Conservation (phyloP, 2,329 filamentous ascomycete species). For the Fusarium burgessii region DNA sequence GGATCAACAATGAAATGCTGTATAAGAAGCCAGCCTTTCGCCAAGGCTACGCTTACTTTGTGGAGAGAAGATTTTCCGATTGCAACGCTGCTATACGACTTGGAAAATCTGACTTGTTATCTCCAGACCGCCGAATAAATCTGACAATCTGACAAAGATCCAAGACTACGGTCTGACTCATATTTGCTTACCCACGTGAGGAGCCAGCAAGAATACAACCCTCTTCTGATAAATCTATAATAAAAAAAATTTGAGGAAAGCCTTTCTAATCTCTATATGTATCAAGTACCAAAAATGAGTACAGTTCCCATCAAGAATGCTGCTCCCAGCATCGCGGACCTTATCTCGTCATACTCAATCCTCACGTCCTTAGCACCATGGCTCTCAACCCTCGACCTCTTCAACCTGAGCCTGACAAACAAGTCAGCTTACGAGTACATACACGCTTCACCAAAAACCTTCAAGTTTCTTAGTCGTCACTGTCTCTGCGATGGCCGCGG, state of each 20-base stretch:
- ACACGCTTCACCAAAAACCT: neutral
- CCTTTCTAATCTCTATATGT: rapidly evolving
- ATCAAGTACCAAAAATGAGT: neutral
- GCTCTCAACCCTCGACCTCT: slow-evolving; percentile 33
- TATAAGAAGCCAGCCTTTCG: too few relatives aligned
- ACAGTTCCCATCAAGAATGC: rapidly evolving
- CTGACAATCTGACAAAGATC: neutral
- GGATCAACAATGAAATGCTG: too few relatives aligned
- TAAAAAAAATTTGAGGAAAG: too few relatives aligned
- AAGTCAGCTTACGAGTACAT: slow-evolving; percentile 7
- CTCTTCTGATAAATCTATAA: rapidly evolving
- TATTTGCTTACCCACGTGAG: slow-evolving; percentile 11
- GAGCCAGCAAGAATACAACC: neutral
- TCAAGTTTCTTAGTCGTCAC: slow-evolving; percentile 9
- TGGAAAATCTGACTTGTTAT: too few relatives aligned
- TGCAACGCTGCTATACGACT: neutral
- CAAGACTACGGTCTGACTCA: neutral
- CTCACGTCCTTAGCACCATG: slow-evolving; percentile 24
- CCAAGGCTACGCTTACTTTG: too few relatives aligned
- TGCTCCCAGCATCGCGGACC: neutral
- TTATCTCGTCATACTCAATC: slow-evolving; percentile 32
- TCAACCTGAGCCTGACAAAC: slow-evolving; percentile 21
- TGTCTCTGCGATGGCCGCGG: slow-evolving; percentile 35
- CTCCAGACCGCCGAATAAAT: neutral
- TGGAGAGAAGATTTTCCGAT: too few relatives aligned